phyloP scores from a whole-genome alignment of 2,329 filamentous ascomycete genomes.

The Penicillium sumatraense region DNA sequence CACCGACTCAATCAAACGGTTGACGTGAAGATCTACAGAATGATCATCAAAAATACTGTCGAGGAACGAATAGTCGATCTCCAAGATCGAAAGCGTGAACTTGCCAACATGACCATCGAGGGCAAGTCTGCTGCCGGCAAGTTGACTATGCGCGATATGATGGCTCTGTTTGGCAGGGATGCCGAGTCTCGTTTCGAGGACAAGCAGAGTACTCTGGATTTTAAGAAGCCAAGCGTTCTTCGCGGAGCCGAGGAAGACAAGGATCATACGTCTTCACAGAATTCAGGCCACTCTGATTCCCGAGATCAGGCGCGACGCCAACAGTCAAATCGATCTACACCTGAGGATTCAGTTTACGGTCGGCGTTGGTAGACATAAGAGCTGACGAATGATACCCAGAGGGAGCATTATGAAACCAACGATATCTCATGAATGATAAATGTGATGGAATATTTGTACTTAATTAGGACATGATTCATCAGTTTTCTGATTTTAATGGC shows the following conservation, averaged over 20 bases:
- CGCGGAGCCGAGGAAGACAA: conserved; percentile 28
- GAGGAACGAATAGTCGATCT: conserved; percentile 94
- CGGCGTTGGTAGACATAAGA: conserved; percentile 42
- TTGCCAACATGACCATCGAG: conserved; percentile 92
- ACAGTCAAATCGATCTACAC: conserved; percentile 26
- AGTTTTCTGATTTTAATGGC: neutral
- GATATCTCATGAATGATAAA: neutral
- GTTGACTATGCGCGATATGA: conserved; percentile 88
- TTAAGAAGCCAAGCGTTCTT: conserved; percentile 38
- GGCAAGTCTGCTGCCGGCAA: conserved; percentile 76
- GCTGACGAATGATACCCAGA: neutral
- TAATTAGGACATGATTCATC: conserved; percentile 6
- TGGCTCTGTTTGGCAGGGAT: conserved; percentile 82
- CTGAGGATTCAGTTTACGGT: conserved; percentile 49
- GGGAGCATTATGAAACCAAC: neutral
- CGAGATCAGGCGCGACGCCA: conserved; percentile 22
- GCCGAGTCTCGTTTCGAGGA: conserved; percentile 54
- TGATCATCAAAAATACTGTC: conserved; percentile 84
- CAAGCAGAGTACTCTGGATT: conserved; percentile 46
- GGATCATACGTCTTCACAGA: conserved; percentile 11
- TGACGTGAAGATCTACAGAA: conserved; percentile 92
- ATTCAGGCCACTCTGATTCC: conserved; percentile 15
- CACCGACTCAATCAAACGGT: conserved; percentile 97
- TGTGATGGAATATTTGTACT: neutral
- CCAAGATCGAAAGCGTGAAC: conserved; percentile 88